Conservation (phyloP, 1,139 yeast species). For the Meyerozyma elateridarum region DNA sequence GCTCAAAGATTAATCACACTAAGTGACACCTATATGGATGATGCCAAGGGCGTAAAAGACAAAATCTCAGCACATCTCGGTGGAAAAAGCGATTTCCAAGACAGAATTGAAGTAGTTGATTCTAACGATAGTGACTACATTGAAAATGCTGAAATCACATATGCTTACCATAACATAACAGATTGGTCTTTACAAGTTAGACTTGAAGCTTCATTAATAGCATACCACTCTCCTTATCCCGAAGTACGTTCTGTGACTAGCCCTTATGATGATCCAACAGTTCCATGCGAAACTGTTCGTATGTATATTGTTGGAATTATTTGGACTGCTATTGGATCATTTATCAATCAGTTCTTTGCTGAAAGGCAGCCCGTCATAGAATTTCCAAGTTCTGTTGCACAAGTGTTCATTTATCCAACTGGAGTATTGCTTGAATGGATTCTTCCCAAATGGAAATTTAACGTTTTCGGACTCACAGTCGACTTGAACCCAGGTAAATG, state of each 20-base stretch:
- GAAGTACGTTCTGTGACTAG: constrained; percentile 58
- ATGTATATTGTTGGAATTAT: constrained; percentile 19
- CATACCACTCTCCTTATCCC: constrained; percentile 57
- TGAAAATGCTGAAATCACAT: too few species aligned
- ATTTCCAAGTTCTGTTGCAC: constrained; percentile 17
- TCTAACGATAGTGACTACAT: constrained; percentile 1
- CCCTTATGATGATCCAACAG: constrained; percentile 45
- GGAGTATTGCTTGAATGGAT: constrained; percentile 17
- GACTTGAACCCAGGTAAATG: constrained; percentile 24
- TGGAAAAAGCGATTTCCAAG: too few species aligned
- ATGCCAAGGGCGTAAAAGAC: too few species aligned
- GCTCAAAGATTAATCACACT: constrained; percentile 7
- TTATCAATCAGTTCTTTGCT: constrained; percentile 11
- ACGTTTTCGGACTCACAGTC: constrained; percentile 12
- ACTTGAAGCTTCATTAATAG: constrained; percentile 25
- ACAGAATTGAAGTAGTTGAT: constrained; percentile 3
- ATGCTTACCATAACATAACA: constrained; percentile 1
- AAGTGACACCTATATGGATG: too few species aligned
- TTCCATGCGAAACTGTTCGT: constrained; percentile 52
- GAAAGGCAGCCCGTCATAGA: constrained; percentile 11
- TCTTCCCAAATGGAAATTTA: constrained; percentile 20
- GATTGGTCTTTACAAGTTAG: constrained; percentile 15
- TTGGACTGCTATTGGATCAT: constrained; percentile 10
- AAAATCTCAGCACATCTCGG: too few species aligned
- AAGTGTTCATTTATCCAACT: constrained; percentile 22